Percentiles rank a stretch among this genome's conserved stretches.
These are phyloP conservation scores for Quercus berberidifolia DNA, from an alignment of 306 rosid genomes.

Conservation along the genomic window DNA sequence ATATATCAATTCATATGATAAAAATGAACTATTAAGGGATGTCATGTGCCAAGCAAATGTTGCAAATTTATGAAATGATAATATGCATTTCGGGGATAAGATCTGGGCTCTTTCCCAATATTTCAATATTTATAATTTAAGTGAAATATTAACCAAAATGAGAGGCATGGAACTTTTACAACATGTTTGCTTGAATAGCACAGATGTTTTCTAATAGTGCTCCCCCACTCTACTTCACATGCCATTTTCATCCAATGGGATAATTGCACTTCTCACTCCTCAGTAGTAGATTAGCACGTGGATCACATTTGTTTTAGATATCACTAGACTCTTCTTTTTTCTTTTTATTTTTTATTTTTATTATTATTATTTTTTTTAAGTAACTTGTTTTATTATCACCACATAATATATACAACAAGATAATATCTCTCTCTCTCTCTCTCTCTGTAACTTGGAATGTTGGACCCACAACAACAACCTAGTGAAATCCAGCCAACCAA, in stretches of 20 bases:
- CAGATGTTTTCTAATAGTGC: neutral
- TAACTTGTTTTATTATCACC: neutral
- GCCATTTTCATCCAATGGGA: neutral
- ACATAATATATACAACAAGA: neutral
- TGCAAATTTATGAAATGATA: too few species aligned
- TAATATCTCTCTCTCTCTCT: neutral
- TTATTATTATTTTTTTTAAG: too few species aligned
- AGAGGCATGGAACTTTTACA: too few species aligned
- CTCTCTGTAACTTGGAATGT: neutral
- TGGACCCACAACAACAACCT: conserved; percentile 23
- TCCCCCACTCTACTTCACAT: neutral
- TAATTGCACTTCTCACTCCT: neutral
- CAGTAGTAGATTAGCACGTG: conserved; percentile 17
- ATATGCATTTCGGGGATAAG: too few species aligned
- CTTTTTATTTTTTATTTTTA: rapidly evolving
- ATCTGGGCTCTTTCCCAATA: too few species aligned
- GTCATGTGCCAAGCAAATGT: too few species aligned
- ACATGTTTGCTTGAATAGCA: neutral
- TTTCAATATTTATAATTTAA: too few species aligned
- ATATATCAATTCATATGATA: too few species aligned
- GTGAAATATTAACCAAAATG: too few species aligned
- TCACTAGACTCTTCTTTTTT: too few species aligned
- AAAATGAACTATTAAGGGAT: too few species aligned
- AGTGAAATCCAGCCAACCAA: conserved; percentile 53
- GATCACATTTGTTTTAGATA: conserved; percentile 8